Conservation (phyloP, 352 stramenopile genomes). For the Hyaloperonospora brassicae region DNA sequence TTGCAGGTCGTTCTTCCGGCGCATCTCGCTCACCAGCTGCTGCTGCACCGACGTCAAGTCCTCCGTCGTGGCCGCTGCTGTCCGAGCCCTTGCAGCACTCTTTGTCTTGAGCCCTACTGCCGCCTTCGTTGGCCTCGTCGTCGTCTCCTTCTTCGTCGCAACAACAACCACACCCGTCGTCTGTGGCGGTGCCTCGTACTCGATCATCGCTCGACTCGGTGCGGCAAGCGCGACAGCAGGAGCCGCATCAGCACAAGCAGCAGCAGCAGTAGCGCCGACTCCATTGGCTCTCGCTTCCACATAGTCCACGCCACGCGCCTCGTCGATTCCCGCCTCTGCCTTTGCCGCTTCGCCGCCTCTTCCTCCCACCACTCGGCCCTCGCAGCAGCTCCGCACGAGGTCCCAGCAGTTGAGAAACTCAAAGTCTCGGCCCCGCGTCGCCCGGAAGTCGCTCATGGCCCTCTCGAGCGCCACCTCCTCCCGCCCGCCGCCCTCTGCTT, state of each 20-base stretch:
- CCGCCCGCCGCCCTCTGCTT: neutral
- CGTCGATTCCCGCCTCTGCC: neutral
- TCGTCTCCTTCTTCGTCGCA: neutral
- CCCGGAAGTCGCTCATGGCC: slow-evolving; percentile 3
- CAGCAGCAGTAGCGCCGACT: neutral
- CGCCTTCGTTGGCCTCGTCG: neutral
- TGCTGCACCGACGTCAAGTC: slow-evolving; percentile 1
- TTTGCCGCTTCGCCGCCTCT: neutral
- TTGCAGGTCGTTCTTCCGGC: slow-evolving; percentile 7
- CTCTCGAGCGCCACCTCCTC: neutral
- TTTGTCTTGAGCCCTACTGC: neutral
- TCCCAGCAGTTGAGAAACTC: slow-evolving; percentile 12
- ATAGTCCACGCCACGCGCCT: neutral
- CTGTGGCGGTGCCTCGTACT: neutral
- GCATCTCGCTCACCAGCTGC: slow-evolving; percentile 4
- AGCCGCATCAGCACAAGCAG: too few species aligned
- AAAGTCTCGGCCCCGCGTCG: slow-evolving; percentile 4
- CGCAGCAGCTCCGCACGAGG: slow-evolving; percentile 3
- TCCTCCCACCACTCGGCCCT: slow-evolving; percentile 3
- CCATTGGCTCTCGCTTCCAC: neutral
- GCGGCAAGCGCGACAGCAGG: too few species aligned
- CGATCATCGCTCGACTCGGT: neutral
- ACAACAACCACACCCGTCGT: neutral
- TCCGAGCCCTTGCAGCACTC: neutral
- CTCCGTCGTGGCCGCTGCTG: neutral